Evolutionary conservation across 2,329 filamentous ascomycete species (phyloP).

Genomic region (Ambrosiella cleistominuta): DNA sequence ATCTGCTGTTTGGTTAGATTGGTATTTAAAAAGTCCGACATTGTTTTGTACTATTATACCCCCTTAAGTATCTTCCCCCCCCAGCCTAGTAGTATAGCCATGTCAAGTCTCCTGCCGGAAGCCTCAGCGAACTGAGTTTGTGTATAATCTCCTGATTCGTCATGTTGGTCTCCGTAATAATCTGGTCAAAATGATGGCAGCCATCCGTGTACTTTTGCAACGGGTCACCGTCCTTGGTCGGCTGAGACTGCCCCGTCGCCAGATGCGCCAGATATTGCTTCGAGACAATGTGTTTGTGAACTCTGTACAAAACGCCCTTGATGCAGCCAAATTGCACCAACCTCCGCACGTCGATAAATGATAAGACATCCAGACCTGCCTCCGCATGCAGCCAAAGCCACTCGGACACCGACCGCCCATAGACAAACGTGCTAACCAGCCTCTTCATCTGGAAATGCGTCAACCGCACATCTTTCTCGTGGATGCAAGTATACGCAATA

Average conservation of each 20-base stretch:
- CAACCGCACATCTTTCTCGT: constrained; percentile 22
- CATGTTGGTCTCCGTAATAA: constrained; percentile 58
- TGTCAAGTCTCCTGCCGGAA: constrained; percentile 34
- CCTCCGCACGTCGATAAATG: constrained; percentile 69
- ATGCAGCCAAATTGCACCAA: constrained; percentile 93
- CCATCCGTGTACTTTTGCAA: constrained; percentile 57
- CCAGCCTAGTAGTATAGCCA: constrained; percentile 32
- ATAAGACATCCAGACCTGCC: constrained; percentile 44
- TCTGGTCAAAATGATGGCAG: constrained; percentile 62
- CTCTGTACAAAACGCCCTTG: constrained; percentile 81
- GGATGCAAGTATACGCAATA: constrained; percentile 56
- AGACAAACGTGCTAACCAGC: constrained; percentile 70
- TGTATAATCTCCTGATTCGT: constrained; percentile 54
- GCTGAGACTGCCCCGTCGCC: constrained; percentile 34
- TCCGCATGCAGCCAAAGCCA: constrained; percentile 67
- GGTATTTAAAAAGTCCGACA: not conserved
- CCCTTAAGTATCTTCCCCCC: not conserved
- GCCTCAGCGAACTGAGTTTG: constrained; percentile 40
- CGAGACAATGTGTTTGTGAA: constrained; percentile 75
- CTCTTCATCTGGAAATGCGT: constrained; percentile 53
- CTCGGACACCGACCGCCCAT: constrained; percentile 68
- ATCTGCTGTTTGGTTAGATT: not conserved
- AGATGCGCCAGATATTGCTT: constrained; percentile 41
- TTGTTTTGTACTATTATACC: constrained; percentile 4
- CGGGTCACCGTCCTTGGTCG: constrained; percentile 27